Conservation (phyloP, 2,329 filamentous ascomycete genomes). For the Clarireedia homoeocarpa region DNA sequence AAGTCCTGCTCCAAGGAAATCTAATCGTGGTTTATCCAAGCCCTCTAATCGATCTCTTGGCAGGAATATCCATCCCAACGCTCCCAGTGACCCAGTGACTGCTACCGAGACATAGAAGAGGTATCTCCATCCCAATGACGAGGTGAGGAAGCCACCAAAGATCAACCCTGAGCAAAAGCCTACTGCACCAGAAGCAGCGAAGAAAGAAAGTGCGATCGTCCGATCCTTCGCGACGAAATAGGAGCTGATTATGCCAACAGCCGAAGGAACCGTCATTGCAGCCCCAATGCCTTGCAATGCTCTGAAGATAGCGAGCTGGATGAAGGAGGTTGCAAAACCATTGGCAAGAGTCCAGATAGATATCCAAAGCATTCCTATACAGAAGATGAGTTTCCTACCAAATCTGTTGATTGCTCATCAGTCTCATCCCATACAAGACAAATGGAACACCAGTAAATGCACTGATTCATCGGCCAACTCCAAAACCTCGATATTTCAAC, state of each 20-base stretch:
- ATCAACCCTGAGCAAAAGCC: conserved; percentile 35
- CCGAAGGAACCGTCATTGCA: conserved; percentile 39
- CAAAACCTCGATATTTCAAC: too few species aligned
- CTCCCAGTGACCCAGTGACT: conserved; percentile 27
- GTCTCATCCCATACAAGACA: not conserved
- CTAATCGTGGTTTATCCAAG: conserved; percentile 31
- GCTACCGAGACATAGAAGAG: conserved; percentile 32
- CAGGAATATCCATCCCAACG: conserved; percentile 31
- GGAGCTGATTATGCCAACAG: conserved; percentile 38
- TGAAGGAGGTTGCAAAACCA: conserved; percentile 36
- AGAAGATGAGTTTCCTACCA: conserved; percentile 33
- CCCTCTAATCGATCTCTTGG: conserved; percentile 32
- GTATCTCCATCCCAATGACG: conserved; percentile 33
- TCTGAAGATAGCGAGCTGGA: conserved; percentile 36
- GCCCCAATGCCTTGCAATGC: conserved; percentile 39
- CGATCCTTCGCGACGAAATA: conserved; percentile 34
- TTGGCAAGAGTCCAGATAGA: conserved; percentile 31
- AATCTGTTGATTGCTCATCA: conserved; percentile 21
- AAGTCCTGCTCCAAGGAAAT: conserved; percentile 34
- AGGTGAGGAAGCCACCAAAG: conserved; percentile 33
- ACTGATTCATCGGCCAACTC: too few species aligned
- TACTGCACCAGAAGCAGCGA: conserved; percentile 33
- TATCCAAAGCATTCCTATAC: conserved; percentile 31
- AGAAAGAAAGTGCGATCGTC: conserved; percentile 33
- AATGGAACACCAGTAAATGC: too few species aligned